phyloP scores from a whole-genome alignment of 192 early-diverging fungal genomes.

The Umbelopsis sp. region DNA sequence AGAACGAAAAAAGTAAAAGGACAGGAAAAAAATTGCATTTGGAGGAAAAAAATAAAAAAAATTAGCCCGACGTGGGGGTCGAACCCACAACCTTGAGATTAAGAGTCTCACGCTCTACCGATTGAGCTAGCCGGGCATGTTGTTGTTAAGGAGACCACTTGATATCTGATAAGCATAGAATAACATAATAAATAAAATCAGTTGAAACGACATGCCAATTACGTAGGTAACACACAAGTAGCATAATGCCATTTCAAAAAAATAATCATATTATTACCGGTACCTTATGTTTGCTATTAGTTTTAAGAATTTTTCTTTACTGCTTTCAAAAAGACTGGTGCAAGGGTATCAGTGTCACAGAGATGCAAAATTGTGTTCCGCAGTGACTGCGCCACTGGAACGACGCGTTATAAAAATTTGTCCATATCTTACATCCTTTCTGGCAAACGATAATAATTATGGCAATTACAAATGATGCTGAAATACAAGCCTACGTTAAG shows the following conservation, averaged over 20 bases:
- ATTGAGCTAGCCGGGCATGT: constrained; percentile 68
- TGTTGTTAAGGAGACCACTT: constrained; percentile 3
- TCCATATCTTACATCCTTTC: background rate
- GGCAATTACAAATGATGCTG: background rate
- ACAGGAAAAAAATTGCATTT: constrained; percentile 6
- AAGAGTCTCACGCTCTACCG: constrained; percentile 87
- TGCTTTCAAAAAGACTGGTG: too few relatives aligned
- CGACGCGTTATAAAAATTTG: too few relatives aligned
- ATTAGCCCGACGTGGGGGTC: constrained; percentile 77
- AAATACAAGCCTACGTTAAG: background rate
- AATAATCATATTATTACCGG: too few relatives aligned
- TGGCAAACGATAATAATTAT: background rate
- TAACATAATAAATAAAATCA: background rate
- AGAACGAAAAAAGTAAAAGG: too few relatives aligned
- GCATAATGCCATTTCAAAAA: too few relatives aligned
- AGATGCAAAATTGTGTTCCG: background rate
- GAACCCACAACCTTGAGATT: constrained; percentile 89
- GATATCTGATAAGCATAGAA: background rate
- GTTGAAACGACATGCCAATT: background rate
- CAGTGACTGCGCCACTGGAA: constrained; percentile 1
- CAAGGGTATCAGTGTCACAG: background rate
- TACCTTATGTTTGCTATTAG: too few relatives aligned
- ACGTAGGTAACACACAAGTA: too few relatives aligned
- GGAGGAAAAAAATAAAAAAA: constrained; percentile 14
- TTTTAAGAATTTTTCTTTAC: too few relatives aligned